Percentiles rank a stretch among this genome's conserved stretches.
phyloP scores from a whole-genome alignment of 306 rosid species.

The Ceratonia siliqua region DNA sequence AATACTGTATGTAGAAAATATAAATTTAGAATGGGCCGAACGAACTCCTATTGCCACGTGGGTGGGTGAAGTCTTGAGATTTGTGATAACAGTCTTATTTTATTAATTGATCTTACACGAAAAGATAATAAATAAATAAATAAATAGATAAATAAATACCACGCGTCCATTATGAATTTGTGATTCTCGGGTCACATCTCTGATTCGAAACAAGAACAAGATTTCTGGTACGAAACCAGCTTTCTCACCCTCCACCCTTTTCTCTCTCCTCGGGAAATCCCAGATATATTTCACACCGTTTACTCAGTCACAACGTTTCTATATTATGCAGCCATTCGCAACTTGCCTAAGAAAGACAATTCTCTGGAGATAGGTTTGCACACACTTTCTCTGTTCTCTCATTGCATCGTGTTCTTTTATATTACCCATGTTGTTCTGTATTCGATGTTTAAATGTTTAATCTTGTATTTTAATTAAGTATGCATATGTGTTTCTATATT shows the following conservation, averaged over 20 bases:
- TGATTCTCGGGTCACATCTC: not conserved
- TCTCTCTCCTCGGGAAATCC: conserved; percentile 5
- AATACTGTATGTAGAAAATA: too few species aligned
- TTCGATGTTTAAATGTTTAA: not conserved
- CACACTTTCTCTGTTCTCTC: not conserved
- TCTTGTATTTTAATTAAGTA: not conserved
- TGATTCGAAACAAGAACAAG: not conserved
- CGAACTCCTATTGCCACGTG: too few species aligned
- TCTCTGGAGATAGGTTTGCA: conserved; percentile 30
- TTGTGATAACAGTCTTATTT: not conserved
- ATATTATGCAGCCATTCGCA: not conserved
- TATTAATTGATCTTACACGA: not conserved
- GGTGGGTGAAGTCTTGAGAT: not conserved
- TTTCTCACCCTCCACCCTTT: not conserved
- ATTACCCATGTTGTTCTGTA: not conserved
- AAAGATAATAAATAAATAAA: not conserved
- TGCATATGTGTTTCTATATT: not conserved
- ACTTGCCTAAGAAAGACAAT: not conserved
- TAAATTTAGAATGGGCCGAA: too few species aligned
- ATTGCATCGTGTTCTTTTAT: not conserved
- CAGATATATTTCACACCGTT: not conserved
- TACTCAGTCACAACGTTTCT: not conserved
- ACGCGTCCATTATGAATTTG: conserved; percentile 26
- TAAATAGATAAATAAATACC: not conserved
- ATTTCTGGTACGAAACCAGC: conserved; percentile 17